These are phyloP conservation scores for Fusarium multiceps DNA, from an alignment of 2,329 filamentous ascomycete genomes.

Conservation along the genomic window DNA sequence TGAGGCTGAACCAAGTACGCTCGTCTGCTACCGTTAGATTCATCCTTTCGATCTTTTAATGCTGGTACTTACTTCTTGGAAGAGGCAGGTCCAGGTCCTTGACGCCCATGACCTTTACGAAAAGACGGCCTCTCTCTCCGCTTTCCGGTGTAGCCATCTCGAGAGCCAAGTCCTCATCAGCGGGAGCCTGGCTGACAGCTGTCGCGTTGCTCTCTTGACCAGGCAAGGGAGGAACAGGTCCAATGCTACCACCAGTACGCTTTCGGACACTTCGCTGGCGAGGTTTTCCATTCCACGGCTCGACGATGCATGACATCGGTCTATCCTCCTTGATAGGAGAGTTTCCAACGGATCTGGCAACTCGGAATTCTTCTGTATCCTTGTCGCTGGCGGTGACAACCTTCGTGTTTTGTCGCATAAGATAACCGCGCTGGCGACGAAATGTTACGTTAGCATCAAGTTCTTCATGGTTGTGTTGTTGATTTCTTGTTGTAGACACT, in stretches of 20 bases:
- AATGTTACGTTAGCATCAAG: constrained; percentile 71
- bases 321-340: constrained; percentile 81
- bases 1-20: constrained; percentile 93
- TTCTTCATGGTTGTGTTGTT: constrained; percentile 22
- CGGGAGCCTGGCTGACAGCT: constrained; percentile 70
- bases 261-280: constrained; percentile 74
- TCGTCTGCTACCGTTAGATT: constrained; percentile 70
- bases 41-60: neutral
- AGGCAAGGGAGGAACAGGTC: constrained; percentile 83
- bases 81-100: constrained; percentile 94
- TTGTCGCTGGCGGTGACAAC: constrained; percentile 92
- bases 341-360: constrained; percentile 71
- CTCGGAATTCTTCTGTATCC: constrained; percentile 65
- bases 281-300: constrained; percentile 91
- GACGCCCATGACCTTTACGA: constrained; percentile 98
- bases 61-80: constrained; percentile 78
- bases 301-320: constrained; percentile 93
- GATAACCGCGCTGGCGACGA: constrained; percentile 89
- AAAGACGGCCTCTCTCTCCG: constrained; percentile 88
- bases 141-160: constrained; percentile 76
- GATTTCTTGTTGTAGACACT: constrained; percentile 53
- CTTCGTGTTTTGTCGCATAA: constrained; percentile 99
- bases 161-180: constrained; percentile 73
- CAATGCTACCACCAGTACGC: constrained; percentile 56
- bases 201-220: constrained; percentile 86